A percentile compares a stretch with the other conserved stretches of the same genome.
phyloP scores from a whole-genome alignment of 208 protist species.

The Histomonas meleagridis region DNA sequence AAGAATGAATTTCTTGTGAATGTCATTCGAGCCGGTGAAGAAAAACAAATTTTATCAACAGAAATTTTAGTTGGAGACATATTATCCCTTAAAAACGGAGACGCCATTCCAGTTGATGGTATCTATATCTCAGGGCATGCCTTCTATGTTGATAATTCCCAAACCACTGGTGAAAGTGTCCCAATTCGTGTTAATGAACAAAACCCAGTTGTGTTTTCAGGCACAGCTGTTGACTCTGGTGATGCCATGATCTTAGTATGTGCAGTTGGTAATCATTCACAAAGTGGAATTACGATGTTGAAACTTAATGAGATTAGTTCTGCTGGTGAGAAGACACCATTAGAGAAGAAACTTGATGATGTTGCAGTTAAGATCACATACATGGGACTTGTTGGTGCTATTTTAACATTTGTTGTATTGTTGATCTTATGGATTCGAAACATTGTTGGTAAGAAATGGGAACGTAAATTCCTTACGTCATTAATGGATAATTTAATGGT shows the following conservation, averaged over 20 bases:
- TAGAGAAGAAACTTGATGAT: neutral
- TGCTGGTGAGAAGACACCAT: neutral
- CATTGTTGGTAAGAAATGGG: neutral
- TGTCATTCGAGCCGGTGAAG: neutral
- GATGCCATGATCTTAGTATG: neutral
- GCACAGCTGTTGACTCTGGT: neutral
- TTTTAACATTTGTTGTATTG: neutral
- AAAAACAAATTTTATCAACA: neutral
- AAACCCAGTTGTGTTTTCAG: neutral
- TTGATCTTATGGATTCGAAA: neutral
- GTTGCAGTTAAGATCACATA: neutral
- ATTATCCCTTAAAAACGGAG: slow-evolving; percentile 31
- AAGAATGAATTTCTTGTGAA: neutral
- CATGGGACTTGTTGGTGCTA: neutral
- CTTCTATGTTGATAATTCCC: neutral
- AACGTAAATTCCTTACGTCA: neutral
- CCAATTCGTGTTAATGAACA: neutral
- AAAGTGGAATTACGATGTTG: neutral
- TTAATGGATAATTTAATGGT: neutral
- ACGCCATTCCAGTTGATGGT: slow-evolving; percentile 30
- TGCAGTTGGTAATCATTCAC: neutral
- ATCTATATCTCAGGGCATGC: neutral
- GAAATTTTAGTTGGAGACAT: slow-evolving; percentile 38
- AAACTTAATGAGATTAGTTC: neutral
- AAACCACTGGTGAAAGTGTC: neutral